Conservation (phyloP, 1,139 yeast species). For the Debaryomyces sp. region DNA sequence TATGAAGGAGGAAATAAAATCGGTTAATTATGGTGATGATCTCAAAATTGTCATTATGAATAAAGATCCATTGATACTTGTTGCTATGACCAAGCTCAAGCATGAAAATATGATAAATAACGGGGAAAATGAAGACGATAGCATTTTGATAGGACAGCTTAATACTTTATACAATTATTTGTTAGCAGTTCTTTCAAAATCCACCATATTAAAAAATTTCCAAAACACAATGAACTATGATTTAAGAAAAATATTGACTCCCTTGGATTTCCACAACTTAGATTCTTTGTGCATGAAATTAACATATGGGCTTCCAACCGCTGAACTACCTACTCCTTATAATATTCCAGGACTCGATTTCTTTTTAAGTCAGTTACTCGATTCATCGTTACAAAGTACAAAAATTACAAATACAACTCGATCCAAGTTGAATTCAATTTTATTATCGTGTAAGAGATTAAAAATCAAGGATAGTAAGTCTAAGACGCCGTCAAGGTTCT, state of each 20-base stretch:
- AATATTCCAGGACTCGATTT: conserved; percentile 25
- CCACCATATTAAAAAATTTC: conserved; percentile 71
- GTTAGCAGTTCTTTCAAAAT: conserved; percentile 77
- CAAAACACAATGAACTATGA: conserved; percentile 79
- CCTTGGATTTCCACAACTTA: conserved; percentile 64
- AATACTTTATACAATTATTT: conserved; percentile 76
- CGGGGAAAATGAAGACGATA: conserved; percentile 30
- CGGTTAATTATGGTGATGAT: conserved; percentile 30
- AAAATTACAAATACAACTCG: conserved; percentile 38
- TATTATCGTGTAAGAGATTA: conserved; percentile 28
- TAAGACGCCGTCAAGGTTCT: conserved; percentile 11
- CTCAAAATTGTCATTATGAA: conserved; percentile 63
- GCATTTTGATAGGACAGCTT: conserved; percentile 59
- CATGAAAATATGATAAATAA: conserved; percentile 29
- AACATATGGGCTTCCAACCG: conserved; percentile 31
- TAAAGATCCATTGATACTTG: conserved; percentile 70
- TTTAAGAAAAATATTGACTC: conserved; percentile 72
- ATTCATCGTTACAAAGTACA: conserved; percentile 32
- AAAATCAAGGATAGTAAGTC: conserved; percentile 12
- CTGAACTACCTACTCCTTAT: conserved; percentile 3
- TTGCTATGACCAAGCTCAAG: conserved; percentile 63
- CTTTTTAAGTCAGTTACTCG: conserved; percentile 31
- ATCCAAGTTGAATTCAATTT: conserved; percentile 30
- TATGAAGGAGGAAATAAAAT: conserved; percentile 31
- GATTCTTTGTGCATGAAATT: conserved; percentile 63